These are phyloP conservation scores for Cicer judaicum DNA, from an alignment of 306 rosid species.

Conservation along the genomic window DNA sequence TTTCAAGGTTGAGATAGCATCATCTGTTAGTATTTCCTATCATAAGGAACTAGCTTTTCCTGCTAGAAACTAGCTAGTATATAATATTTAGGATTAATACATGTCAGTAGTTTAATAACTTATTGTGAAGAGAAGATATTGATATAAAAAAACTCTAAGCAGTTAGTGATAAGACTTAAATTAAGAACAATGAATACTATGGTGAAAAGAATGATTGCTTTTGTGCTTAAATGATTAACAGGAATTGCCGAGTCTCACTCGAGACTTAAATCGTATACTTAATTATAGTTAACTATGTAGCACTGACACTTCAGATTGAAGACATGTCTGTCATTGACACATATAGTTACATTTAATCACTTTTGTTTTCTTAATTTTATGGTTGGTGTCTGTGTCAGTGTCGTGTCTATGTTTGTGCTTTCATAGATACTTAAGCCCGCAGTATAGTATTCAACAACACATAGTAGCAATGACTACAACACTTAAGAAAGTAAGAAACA, in stretches of 20 bases:
- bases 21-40: no score
- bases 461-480: conserved; percentile 31
- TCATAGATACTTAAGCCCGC: neutral
- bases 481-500: conserved; percentile 44
- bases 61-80: neutral
- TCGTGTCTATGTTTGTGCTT: no score
- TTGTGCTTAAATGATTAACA: conserved; percentile 37
- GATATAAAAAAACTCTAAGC: conserved; percentile 29
- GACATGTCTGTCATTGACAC: no score
- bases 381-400: no score
- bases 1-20: no score
- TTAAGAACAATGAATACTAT: conserved; percentile 22
- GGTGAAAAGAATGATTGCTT: conserved; percentile 31
- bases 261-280: conserved; percentile 19
- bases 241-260: conserved; percentile 12
- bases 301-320: no score
- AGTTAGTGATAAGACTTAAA: conserved; percentile 22
- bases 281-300: neutral
- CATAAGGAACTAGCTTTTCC: no score
- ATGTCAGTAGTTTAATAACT: conserved; percentile 28
- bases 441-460: conserved; percentile 22
- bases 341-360: no score
- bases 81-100: conserved; percentile 19
- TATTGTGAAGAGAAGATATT: conserved; percentile 15
- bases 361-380: no score